These are phyloP conservation scores for Saturnispora halmiae DNA, from an alignment of 805 yeast genomes.

Conservation along the genomic window DNA sequence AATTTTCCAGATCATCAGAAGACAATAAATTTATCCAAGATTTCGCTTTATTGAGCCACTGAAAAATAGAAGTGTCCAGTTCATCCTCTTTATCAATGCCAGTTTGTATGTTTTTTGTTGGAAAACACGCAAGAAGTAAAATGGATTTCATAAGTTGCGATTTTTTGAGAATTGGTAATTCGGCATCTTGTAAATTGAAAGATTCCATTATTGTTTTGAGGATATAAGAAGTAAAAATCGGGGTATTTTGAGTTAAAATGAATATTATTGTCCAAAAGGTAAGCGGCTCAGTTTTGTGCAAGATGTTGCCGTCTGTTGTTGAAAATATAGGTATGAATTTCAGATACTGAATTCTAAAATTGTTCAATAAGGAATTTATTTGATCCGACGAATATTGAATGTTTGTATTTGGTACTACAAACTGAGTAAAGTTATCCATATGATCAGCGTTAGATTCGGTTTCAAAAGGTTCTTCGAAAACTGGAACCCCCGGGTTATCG, in stretches of 20 bases:
- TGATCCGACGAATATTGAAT: constrained; percentile 6
- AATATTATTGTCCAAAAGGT: constrained; percentile 29
- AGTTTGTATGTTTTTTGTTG: constrained; percentile 13
- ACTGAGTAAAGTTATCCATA: too few relatives aligned
- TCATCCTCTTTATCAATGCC: constrained; percentile 13
- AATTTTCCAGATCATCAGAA: constrained; percentile 11
- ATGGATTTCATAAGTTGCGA: constrained; percentile 19
- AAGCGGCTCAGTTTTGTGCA: constrained; percentile 18
- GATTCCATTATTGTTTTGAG: constrained; percentile 13
- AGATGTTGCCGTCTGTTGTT: constrained; percentile 17
- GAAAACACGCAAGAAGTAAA: constrained; percentile 22
- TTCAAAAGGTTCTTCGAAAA: too few relatives aligned
- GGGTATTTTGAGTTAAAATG: constrained; percentile 15
- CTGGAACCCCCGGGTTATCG: too few relatives aligned
- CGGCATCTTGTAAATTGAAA: background rate
- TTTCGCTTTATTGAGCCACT: constrained; percentile 18
- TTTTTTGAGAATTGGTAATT: background rate
- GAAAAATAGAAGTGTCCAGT: constrained; percentile 18
- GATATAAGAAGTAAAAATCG: constrained; percentile 15
- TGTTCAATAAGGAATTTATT: constrained; percentile 11
- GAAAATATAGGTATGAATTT: constrained; percentile 21
- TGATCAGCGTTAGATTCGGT: too few relatives aligned
- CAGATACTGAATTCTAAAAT: constrained; percentile 19
- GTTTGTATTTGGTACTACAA: background rate
- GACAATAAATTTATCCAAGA: constrained; percentile 15